phyloP scores from a whole-genome alignment of 1,284 basidiomycete species.

The Cutaneotrichosporon daszewskae region DNA sequence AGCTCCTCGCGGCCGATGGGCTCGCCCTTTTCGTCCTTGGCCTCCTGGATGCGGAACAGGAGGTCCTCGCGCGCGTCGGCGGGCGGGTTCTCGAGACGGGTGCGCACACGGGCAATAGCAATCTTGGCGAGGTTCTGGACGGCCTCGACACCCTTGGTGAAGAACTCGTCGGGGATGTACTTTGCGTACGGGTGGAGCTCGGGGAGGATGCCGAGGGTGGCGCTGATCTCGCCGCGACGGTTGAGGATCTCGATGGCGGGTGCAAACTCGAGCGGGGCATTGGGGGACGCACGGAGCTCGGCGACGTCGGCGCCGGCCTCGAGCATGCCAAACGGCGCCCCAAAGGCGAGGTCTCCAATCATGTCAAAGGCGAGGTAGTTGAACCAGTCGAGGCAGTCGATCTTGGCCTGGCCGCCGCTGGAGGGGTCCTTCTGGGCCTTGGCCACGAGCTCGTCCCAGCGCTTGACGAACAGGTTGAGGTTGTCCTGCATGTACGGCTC shows the following conservation, averaged over 20 bases:
- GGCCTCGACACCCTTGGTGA: conserved; percentile 60
- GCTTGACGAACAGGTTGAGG: conserved; percentile 58
- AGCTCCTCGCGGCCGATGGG: conserved; percentile 53
- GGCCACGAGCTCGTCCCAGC: conserved; percentile 73
- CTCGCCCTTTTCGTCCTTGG: conserved; percentile 69
- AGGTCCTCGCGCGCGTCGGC: conserved; percentile 64
- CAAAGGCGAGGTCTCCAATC: conserved; percentile 77
- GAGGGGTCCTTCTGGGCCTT: conserved; percentile 49
- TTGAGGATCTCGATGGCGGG: conserved; percentile 83
- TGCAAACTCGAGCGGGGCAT: conserved; percentile 49
- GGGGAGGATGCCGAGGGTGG: conserved; percentile 74
- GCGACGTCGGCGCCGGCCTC: conserved; percentile 67
- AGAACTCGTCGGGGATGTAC: conserved; percentile 62
- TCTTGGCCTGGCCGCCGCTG: conserved; percentile 56
- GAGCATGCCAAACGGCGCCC: conserved; percentile 85
- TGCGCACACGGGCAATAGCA: conserved; percentile 73
- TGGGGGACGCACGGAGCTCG: conserved; percentile 54
- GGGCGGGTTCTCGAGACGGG: conserved; percentile 56
- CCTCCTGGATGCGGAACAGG: conserved; percentile 69
- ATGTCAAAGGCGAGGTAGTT: conserved; percentile 85
- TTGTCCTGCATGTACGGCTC: conserved; percentile 69
- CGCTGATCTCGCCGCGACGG: conserved; percentile 79
- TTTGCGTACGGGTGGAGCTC: conserved; percentile 56
- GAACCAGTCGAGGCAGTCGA: conserved; percentile 68
- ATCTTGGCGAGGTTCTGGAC: conserved; percentile 72